Base-by-base conservation (phyloP, 306 rosid species). In the Herpetospermum pedunculosum region DNA sequence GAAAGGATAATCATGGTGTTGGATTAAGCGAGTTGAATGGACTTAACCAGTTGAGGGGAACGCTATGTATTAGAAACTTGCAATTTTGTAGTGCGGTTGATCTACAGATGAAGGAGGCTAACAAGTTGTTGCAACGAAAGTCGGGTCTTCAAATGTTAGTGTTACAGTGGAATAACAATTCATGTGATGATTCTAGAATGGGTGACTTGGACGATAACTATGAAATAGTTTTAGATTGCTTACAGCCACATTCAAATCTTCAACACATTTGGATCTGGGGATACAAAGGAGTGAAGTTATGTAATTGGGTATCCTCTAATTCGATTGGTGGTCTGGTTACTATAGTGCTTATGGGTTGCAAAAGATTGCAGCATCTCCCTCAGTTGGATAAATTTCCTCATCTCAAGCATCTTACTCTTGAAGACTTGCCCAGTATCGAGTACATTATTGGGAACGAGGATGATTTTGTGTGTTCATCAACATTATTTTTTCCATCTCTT, bases 311-410 rank as follows among this genome's bases (percentile, higher is more conserved):
- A 70, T 46, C 75, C 18, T 70, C 75, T 8, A 0, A 37, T n/a
- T 35, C 16, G 3, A 29, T 63, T 64, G 9, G 21, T 59, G 0
- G 5, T 47, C 12, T 26, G 5, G 19, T 70, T 18, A 15, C 2
- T 8, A 28, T 28, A 5, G 0, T 0, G 2, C 28, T 49, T 47
- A 0, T 0, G 2, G 0, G 0, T 5, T 70, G 75, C 0, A 1
- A 6, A 2, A 70, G 58, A 70, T 30, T 70, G 28, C 28, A 4
- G 1, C 28, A 46, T 4, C 55, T 70, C 41, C 59, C 75, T 4
- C 23, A 6, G 47, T 32, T 70, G 0, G 75, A 70, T 46, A 26
- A 49, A 38, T 64, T 64, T 64, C 49, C 71, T 8, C 0, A 6
- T 41, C 58, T 70, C 75, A 18, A 25, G 41, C 2, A 5, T n/a